Percentiles rank a stretch among this genome's conserved stretches.
Conservation (phyloP, 345 rosid genomes). For the Abelmoschus esculentus region DNA sequence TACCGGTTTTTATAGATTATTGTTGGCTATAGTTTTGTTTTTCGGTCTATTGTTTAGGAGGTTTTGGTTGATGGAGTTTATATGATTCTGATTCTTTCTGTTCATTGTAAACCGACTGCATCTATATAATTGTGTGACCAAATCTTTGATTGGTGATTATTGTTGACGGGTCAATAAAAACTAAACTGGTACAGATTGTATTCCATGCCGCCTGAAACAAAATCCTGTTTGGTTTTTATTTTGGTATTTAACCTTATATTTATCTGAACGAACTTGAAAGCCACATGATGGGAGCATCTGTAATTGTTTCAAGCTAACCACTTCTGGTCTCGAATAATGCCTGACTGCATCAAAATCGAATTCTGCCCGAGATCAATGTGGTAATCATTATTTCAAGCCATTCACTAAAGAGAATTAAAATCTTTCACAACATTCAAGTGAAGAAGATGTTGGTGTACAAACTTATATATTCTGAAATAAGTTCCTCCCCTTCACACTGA, state of each 20-base stretch:
- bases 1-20: neutral
- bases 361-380: neutral
- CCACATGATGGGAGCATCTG: no score
- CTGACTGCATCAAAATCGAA: neutral
- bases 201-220: no score
- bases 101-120: neutral
- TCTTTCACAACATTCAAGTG: neutral
- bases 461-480: slow-evolving; percentile 4
- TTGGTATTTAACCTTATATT: no score
- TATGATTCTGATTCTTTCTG: neutral
- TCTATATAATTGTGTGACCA: neutral
- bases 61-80: neutral
- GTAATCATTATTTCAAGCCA: no score
- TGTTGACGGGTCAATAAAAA: no score
- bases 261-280: no score
- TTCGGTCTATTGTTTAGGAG: no score
- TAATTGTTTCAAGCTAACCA: slow-evolving; percentile 45
- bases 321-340: slow-evolving; percentile 14
- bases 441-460: neutral
- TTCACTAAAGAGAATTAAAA: no score
- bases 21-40: neutral
- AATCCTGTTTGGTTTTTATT: no score
- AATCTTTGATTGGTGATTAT: no score
- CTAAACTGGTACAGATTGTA: no score
- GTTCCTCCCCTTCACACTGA: slow-evolving; percentile 1